Percentiles rank a stretch among this genome's conserved stretches.
These are phyloP conservation scores for Sedum album DNA, from an alignment of 164 flowering plant species.

Conservation along the genomic window DNA sequence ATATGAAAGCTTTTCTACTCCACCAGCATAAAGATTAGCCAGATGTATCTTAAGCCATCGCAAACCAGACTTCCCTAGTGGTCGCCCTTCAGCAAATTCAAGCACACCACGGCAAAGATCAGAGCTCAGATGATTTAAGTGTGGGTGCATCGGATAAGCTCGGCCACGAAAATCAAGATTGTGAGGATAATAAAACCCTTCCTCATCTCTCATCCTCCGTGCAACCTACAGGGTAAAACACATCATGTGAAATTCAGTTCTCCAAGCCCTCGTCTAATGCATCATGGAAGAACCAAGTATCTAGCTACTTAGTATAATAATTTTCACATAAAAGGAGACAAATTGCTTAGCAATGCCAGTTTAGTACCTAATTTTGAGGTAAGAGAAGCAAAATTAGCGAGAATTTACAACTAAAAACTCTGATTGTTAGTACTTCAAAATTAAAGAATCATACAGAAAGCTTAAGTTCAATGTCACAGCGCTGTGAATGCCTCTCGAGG, in stretches of 20 bases:
- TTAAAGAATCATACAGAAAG: constrained; percentile 57
- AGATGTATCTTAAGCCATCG: constrained; percentile 86
- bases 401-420: background rate
- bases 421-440: background rate
- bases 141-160: constrained; percentile 98
- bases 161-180: constrained; percentile 96
- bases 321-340: background rate
- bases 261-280: background rate
- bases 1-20: constrained; percentile 83
- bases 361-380: background rate
- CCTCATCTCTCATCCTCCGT: constrained; percentile 81
- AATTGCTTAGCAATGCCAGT: background rate
- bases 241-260: background rate
- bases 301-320: background rate
- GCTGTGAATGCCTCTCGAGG: constrained; percentile 71
- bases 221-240: constrained; percentile 43
- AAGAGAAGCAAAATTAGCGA: background rate
- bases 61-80: constrained; percentile 73
- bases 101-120: constrained; percentile 93
- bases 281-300: background rate
- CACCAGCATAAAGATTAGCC: constrained; percentile 79
- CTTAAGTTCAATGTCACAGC: constrained; percentile 86
- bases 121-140: constrained; percentile 83
- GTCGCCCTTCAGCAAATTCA: constrained; percentile 90
- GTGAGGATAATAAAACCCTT: constrained; percentile 93